Base-by-base conservation (phyloP, 257 asterid genomes). In the Solanum okadae region DNA sequence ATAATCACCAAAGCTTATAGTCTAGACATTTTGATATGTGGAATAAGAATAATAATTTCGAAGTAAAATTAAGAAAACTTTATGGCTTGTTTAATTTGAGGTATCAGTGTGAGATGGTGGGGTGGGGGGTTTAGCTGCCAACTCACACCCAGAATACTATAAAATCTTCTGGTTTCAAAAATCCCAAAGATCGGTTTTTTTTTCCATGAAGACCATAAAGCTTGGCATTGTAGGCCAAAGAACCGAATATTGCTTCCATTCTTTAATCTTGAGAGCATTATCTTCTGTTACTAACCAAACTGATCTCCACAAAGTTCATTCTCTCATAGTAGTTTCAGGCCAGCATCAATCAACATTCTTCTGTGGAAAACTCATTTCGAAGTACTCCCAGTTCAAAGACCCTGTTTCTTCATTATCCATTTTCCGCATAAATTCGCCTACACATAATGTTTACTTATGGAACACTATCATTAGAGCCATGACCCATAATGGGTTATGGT, bases 401-500 rank as follows among this genome's bases (percentile, higher is more conserved):
- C 95, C 95, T 23, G 81, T 37, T 84, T 92, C 95, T 79, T 92
- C 94, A 27, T 52, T 91, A 31, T 87, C 90, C 11, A 79, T 94
- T 89, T 95, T 96, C 86, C 90, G 88, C 34, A 71, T 77, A 31
- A 92, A 83, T 89, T 87, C 91, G 8, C 71, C 42, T 16, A 86
- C 86, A 4, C 18, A 87, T 16, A 91, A 90, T 89, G 92, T 91
- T 3, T 94, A 91, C 42, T 20, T 90, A 34, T 94, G 98, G 98
- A 96, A 95, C 73, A 91, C 98, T 44, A 84, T 94, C 83, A 93
- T 95, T 61, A 91, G 98, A 90, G 97, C 96, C 52, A 93, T 95
- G 98, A 91, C 94, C 61, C 96, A 92, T 56, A 93, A 92, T 87
- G 93, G 94, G 25, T 78, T 91, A 38, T 92, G 82, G 84, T 83